Percentiles rank a stretch among this genome's conserved stretches.
These are phyloP conservation scores for Arthrocladium fulminans DNA, from an alignment of 2,329 filamentous ascomycete genomes.

Conservation along the genomic window DNA sequence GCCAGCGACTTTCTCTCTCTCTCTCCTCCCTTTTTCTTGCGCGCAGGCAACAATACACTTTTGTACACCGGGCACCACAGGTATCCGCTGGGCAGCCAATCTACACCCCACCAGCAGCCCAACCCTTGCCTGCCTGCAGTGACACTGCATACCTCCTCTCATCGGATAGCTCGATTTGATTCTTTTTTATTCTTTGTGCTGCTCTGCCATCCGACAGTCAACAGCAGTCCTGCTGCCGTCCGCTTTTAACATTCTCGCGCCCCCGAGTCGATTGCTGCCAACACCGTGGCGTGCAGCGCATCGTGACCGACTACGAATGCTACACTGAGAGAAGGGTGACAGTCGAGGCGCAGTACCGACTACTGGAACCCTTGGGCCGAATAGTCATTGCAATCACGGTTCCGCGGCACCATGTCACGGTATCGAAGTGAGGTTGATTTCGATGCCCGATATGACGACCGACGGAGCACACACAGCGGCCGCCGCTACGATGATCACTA, in stretches of 20 bases:
- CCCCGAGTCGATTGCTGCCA: no score
- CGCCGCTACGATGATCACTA: conserved; percentile 41
- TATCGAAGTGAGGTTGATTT: conserved; percentile 32
- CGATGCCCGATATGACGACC: conserved; percentile 40
- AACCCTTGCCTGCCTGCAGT: conserved; percentile 2
- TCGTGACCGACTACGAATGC: no score
- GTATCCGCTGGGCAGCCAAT: background rate
- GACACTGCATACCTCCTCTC: background rate
- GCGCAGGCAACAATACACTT: background rate
- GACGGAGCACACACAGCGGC: conserved; percentile 41
- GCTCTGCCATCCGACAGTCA: no score
- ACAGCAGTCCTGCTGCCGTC: background rate
- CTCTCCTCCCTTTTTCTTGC: background rate
- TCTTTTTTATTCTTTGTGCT: background rate
- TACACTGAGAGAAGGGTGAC: no score
- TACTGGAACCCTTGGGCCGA: no score
- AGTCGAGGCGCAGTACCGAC: no score
- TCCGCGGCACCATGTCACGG: conserved; percentile 30
- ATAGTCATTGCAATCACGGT: background rate
- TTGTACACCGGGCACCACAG: background rate
- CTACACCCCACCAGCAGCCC: background rate
- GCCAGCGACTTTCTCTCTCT: background rate
- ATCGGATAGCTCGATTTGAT: no score
- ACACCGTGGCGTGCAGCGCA: no score
- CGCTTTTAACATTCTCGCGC: background rate